A percentile compares a stretch with the other conserved stretches of the same genome.
These are phyloP conservation scores for Apiotrichum mycotoxinovorans DNA, from an alignment of 1,284 basidiomycete species.

Conservation along the genomic window DNA sequence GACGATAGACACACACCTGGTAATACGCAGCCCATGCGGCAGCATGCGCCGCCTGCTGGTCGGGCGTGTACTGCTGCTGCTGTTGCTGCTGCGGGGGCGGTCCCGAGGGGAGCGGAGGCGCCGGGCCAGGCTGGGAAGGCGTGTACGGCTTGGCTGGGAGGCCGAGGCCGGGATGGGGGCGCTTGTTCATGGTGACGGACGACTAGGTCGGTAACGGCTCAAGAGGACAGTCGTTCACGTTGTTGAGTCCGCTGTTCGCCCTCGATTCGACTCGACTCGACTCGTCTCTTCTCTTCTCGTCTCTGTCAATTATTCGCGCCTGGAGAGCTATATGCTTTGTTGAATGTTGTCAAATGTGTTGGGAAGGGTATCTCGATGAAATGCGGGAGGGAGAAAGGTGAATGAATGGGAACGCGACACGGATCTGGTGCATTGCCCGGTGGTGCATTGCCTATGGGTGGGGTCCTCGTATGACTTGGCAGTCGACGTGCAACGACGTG, in stretches of 20 bases:
- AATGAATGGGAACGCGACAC: too few relatives aligned
- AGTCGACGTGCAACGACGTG: too few relatives aligned
- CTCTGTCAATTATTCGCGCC: too few relatives aligned
- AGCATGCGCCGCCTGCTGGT: slow-evolving; percentile 35
- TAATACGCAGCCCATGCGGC: slow-evolving; percentile 50
- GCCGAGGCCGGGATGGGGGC: slow-evolving; percentile 25
- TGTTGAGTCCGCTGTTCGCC: too few relatives aligned
- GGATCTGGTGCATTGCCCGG: too few relatives aligned
- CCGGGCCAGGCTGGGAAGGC: slow-evolving; percentile 55
- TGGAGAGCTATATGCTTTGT: too few relatives aligned
- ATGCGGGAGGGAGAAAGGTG: too few relatives aligned
- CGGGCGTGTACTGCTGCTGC: slow-evolving; percentile 17
- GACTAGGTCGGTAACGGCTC: neutral
- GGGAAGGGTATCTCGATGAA: too few relatives aligned
- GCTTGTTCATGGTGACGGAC: slow-evolving; percentile 32
- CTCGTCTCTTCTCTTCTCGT: neutral
- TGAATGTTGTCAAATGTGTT: too few relatives aligned
- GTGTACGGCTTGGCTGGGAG: slow-evolving; percentile 34
- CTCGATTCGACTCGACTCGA: neutral
- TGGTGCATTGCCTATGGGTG: too few relatives aligned
- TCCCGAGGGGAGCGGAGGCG: slow-evolving; percentile 46
- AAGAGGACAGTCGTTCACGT: too few relatives aligned
- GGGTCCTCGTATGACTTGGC: too few relatives aligned
- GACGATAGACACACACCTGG: slow-evolving; percentile 30
- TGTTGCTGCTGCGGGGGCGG: slow-evolving; percentile 33